Base-by-base conservation (phyloP, 1,284 basidiomycete species). In the Pisolithus thermaeus region DNA sequence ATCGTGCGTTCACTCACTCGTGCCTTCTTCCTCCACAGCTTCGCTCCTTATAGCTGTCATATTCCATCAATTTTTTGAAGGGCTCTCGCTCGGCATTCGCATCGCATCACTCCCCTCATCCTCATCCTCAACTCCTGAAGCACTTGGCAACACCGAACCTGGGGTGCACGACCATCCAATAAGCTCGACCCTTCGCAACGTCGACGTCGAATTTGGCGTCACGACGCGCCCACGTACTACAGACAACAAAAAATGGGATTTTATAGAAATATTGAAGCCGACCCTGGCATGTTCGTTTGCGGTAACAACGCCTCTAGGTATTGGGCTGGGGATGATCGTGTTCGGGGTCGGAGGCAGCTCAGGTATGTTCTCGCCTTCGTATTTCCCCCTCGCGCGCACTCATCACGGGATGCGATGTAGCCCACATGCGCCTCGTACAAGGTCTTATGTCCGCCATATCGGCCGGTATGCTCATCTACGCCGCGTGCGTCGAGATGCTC, bases 21-120 rank as follows among this genome's bases (percentile, higher is more conserved):
- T 12, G 12, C 32, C 27, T 28, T 44, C 55, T 40, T 18, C 32
- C 39, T 27, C 25, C 46, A 35, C 56, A 89, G 86, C 83, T 2
- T 83, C 87, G 0, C 76, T 90, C 7, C 75, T 86, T 4, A 78
- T 81, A 11, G 88, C 88, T 1, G 80, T 90, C 37, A 70, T 81
- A 45, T 90, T 90, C 63, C 87, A 90, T 61, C 88, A 90, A 61
- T 70, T 90, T 7, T 90, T 90, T 58, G 87, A 90, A 61, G 88
- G 88, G 0, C 74, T 90, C 7, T 87, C 86, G 1, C 74, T 90
- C 22, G 87, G 87, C 4, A 86, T 89, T 49, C 77, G 87, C 18
- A 87, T 90, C 59, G 80, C 87, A 2, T 74, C 76, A 0, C 71
- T 90, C 4, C 83, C 83, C 0, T 68, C 74, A 0, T 51, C 69